phyloP scores from a whole-genome alignment of 2,329 filamentous ascomycete genomes.

The Dothideomycetes sp. region DNA sequence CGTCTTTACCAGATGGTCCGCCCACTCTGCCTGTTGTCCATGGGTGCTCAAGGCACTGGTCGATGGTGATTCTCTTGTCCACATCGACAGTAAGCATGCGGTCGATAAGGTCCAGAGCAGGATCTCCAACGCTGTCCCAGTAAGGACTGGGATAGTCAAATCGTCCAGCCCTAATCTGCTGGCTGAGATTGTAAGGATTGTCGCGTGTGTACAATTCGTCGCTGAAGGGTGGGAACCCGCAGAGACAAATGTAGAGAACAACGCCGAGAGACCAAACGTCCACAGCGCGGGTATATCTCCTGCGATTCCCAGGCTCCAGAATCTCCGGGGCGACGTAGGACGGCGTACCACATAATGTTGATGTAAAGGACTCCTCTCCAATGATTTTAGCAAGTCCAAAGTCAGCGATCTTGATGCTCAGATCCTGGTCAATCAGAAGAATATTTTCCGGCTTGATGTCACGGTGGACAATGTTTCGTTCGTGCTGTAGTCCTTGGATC shows the following conservation, averaged over 20 bases:
- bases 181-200: conserved; percentile 74
- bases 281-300: conserved; percentile 88
- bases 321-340: conserved; percentile 88
- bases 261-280: conserved; percentile 98
- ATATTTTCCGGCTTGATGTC: conserved; percentile 99
- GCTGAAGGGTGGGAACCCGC: conserved; percentile 92
- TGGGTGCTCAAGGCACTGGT: conserved; percentile 82
- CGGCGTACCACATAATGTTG: conserved; percentile 88
- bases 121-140: conserved; percentile 81
- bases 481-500: conserved; percentile 53
- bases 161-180: conserved; percentile 78
- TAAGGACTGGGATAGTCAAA: conserved; percentile 97
- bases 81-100: conserved; percentile 86
- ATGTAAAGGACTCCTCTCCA: conserved; percentile 95
- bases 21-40: conserved; percentile 53
- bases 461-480: conserved; percentile 91
- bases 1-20: conserved; percentile 9
- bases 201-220: conserved; percentile 74
- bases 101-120: conserved; percentile 86
- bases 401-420: conserved; percentile 86
- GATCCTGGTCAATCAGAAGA: conserved; percentile 69
- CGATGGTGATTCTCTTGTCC: conserved; percentile 72
- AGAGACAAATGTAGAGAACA: conserved; percentile 92
- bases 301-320: conserved; percentile 65
- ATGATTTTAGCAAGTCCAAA: conserved; percentile 98